phyloP scores from a whole-genome alignment of 768 basidiomycete species.

The Hydnomerulius pinastri region DNA sequence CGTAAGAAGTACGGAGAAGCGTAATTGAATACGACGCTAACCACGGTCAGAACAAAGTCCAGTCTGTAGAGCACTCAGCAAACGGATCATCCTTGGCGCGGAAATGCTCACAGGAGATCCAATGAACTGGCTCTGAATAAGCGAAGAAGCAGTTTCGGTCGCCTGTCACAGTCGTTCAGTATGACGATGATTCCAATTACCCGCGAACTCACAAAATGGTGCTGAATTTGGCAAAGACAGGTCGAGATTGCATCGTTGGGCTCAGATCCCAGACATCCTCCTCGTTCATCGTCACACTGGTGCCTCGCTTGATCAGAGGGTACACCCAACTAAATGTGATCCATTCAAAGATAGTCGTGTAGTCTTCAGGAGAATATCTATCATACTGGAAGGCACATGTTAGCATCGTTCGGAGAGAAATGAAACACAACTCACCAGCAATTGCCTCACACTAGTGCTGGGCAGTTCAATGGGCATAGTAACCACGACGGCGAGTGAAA shows the following conservation, averaged over 20 bases:
- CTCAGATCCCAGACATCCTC: slow-evolving; percentile 28
- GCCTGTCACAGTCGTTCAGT: background rate
- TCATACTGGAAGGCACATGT: slow-evolving; percentile 40
- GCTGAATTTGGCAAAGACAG: slow-evolving; percentile 41
- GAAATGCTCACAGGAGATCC: slow-evolving; percentile 32
- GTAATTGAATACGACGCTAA: slow-evolving; percentile 49
- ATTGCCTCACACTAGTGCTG: slow-evolving; percentile 45
- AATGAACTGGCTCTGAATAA: slow-evolving; percentile 42
- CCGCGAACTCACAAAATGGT: slow-evolving; percentile 11
- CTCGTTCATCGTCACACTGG: slow-evolving; percentile 29
- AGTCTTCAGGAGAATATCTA: slow-evolving; percentile 44
- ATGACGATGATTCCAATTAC: background rate
- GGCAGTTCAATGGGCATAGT: slow-evolving; percentile 64
- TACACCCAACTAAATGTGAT: slow-evolving; percentile 23
- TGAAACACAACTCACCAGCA: slow-evolving; percentile 51
- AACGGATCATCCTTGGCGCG: background rate
- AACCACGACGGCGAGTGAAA: background rate
- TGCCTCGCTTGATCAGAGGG: slow-evolving; percentile 38
- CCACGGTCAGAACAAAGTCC: slow-evolving; percentile 44
- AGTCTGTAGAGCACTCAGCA: slow-evolving; percentile 15
- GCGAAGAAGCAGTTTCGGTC: slow-evolving; percentile 32
- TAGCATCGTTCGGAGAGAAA: background rate
- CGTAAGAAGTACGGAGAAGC: slow-evolving; percentile 55
- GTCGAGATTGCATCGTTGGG: slow-evolving; percentile 21
- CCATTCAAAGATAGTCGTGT: slow-evolving; percentile 25